Conservation (phyloP, 148 eudicot species). For the Rhododendron ovatum region DNA sequence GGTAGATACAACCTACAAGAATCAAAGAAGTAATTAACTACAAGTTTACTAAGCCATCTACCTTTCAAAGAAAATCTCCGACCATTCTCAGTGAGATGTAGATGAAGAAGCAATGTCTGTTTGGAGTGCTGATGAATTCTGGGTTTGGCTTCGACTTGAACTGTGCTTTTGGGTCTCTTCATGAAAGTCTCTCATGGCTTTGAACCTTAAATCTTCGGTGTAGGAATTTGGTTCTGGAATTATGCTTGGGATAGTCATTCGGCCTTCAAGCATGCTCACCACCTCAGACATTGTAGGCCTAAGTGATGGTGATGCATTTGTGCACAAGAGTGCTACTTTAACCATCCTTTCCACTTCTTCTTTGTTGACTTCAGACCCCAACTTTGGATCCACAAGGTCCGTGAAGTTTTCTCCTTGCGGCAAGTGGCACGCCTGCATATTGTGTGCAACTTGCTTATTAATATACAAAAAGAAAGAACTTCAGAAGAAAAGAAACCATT, state of each 20-base stretch:
- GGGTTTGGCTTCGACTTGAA: slow-evolving; percentile 5
- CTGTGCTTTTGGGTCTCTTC: slow-evolving; percentile 16
- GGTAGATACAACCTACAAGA: background rate
- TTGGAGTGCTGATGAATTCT: background rate
- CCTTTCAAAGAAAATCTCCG: background rate
- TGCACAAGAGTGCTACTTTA: slow-evolving; percentile 37
- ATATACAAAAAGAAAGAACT: background rate
- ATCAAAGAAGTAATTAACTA: background rate
- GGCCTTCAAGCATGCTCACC: slow-evolving; percentile 42
- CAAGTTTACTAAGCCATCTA: background rate
- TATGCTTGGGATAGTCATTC: slow-evolving; percentile 22
- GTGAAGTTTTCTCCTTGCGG: slow-evolving; percentile 18
- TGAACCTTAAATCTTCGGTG: slow-evolving; percentile 50
- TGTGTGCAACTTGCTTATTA: background rate
- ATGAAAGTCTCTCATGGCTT: slow-evolving; percentile 47
- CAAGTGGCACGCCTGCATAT: slow-evolving; percentile 38
- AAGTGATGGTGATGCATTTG: slow-evolving; percentile 35
- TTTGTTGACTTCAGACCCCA: slow-evolving; percentile 25
- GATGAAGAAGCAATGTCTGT: slow-evolving; percentile 17
- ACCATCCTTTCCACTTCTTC: slow-evolving; percentile 34
- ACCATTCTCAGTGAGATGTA: slow-evolving; percentile 14
- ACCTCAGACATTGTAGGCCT: slow-evolving; percentile 47
- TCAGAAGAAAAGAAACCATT: background rate
- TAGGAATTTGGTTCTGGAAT: slow-evolving; percentile 19
- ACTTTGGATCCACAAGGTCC: slow-evolving; percentile 29